Base-by-base conservation (phyloP, 2,329 filamentous ascomycete species). In the Calonectria honghensis region DNA sequence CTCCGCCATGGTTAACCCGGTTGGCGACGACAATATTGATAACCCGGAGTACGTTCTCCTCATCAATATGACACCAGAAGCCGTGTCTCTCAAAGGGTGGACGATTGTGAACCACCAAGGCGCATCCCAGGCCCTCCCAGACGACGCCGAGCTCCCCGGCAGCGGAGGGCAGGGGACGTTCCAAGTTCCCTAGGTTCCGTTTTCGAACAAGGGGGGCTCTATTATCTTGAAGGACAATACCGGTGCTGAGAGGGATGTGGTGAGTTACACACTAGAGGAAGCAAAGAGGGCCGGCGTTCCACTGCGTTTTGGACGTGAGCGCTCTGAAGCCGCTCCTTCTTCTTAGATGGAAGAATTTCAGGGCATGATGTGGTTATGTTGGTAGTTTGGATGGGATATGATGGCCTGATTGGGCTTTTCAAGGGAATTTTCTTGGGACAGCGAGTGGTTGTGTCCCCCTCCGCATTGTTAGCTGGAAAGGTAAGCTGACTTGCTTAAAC, bases 1-100 rank as follows among this genome's bases (percentile, higher is more conserved):
- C 35, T 50, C 67, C 16, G 67, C 72, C n/a, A n/a, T 74, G 32
- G 50, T 74, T 4, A 71, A 71, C 24, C 52, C 68, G 3, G 18
- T 35, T 13, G 72, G 54, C 9, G 41, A 14, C 2, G 68, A 74
- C 63, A 59, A 51, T 24, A 14, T 37, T 20, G 48, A 50, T 52
- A 68, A 54, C 18, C 68, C 67, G 1, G 74, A 76, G 41, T 27
- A 68, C n/a, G 52, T 73, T n/a, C 45, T 24, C n/a, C 57, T 73
- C 31, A 37, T 45, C 39, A 75, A 70, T 52, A 70, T 52, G 29
- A 35, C 27, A 2, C 7, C 18, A 20, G 35, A 29, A n/a, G 20
- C 59, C 10, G 50, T 71, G 27, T 67, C 41, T 18, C 61, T 75
- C 27, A 35, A 29, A 14, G 51, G 67, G 11, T 70, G 66, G 70